These are phyloP conservation scores for Pseudodiploospora longispora DNA, from an alignment of 2,329 filamentous ascomycete genomes.

Conservation along the genomic window DNA sequence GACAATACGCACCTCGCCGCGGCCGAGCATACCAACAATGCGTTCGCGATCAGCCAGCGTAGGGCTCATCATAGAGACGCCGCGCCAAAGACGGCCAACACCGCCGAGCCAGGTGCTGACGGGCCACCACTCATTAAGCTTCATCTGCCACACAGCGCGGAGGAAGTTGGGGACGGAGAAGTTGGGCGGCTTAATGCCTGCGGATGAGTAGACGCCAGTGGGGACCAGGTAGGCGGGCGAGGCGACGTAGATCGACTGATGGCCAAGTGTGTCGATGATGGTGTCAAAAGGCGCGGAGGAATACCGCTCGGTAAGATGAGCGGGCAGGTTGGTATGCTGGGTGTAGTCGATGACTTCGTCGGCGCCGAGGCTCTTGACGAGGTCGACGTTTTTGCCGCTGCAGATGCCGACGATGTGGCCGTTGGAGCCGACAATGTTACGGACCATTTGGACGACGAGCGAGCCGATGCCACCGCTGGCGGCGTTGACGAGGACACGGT, in stretches of 20 bases:
- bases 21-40: conserved; percentile 24
- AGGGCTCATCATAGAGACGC: conserved; percentile 26
- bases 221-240: conserved; percentile 31
- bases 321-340: conserved; percentile 26
- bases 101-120: conserved; percentile 26
- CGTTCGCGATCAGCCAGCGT: conserved; percentile 23
- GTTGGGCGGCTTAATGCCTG: conserved; percentile 29
- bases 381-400: conserved; percentile 35
- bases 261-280: conserved; percentile 43
- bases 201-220: conserved; percentile 31
- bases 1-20: conserved; percentile 26
- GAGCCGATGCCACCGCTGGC: conserved; percentile 44
- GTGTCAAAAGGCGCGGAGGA: conserved; percentile 27
- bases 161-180: conserved; percentile 22
- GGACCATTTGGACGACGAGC: conserved; percentile 36
- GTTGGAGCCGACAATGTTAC: conserved; percentile 26
- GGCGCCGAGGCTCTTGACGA: conserved; percentile 39
- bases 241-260: conserved; percentile 35
- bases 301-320: conserved; percentile 25
- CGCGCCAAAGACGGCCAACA: conserved; percentile 26
- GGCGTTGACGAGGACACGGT: conserved; percentile 39
- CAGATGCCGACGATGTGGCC: conserved; percentile 40
- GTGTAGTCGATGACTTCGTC: conserved; percentile 42
- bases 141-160: conserved; percentile 24
- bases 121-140: conserved; percentile 32